These are phyloP conservation scores for Corylus avellana DNA, from an alignment of 306 rosid species.

Conservation along the genomic window DNA sequence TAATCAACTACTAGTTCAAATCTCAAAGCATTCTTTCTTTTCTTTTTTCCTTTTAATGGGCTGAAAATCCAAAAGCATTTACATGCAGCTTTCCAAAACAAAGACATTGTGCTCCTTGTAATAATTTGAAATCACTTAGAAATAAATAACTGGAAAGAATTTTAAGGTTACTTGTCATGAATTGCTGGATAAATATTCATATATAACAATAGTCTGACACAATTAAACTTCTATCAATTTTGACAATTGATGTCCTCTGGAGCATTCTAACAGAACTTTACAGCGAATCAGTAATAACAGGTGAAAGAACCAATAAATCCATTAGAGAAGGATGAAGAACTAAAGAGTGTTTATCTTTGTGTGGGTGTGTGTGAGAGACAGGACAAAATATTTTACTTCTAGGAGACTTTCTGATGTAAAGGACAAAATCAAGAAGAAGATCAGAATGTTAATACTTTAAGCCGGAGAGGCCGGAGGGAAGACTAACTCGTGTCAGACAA, in stretches of 20 bases:
- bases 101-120: not conserved
- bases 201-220: too few species aligned
- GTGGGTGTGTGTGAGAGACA: not conserved
- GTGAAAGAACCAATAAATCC: not conserved
- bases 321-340: not conserved
- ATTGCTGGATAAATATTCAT: too few species aligned
- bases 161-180: not conserved
- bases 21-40: too few species aligned
- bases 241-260: too few species aligned
- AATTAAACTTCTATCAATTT: too few species aligned
- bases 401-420: not conserved
- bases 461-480: too few species aligned
- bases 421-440: not conserved
- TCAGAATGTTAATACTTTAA: not conserved
- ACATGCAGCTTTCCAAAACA: not conserved
- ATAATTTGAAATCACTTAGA: not conserved
- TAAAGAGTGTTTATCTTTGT: not conserved
- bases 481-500: too few species aligned
- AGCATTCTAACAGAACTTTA: not conserved
- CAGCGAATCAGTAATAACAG: not conserved
- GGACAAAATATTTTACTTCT: not conserved
- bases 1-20: too few species aligned
- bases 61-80: not conserved
- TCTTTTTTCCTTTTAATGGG: not conserved
- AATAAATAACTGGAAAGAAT: not conserved